phyloP scores from a whole-genome alignment of 129 eudicot species.

The Arctium minus region DNA sequence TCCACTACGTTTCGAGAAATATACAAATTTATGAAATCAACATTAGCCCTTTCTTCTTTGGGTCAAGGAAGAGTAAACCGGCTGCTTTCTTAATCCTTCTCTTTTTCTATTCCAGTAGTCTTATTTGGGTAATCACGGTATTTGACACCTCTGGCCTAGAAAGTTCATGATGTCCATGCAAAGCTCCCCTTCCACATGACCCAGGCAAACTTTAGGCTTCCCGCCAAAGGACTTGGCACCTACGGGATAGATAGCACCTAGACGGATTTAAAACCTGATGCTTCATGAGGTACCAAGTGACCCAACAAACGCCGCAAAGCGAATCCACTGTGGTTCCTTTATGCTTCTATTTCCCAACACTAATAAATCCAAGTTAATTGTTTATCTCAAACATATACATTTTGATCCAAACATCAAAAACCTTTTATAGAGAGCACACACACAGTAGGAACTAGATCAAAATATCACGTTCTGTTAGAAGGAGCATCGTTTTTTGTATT shows the following conservation, averaged over 20 bases:
- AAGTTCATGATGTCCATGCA: not conserved
- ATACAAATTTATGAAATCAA: too few relatives aligned
- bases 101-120: too few relatives aligned
- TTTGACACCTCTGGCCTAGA: not conserved
- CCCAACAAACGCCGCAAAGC: not conserved
- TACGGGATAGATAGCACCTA: not conserved
- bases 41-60: not conserved
- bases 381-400: not conserved
- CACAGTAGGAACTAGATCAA: not conserved
- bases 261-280: not conserved
- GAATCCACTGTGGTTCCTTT: not conserved
- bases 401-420: not conserved
- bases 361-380: not conserved
- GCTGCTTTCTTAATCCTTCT: not conserved
- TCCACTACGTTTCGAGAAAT: not conserved
- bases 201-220: not conserved
- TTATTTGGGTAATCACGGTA: too few relatives aligned
- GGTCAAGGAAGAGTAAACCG: not conserved
- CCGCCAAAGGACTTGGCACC: too few relatives aligned
- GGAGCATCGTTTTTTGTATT: not conserved
- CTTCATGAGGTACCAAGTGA: not conserved
- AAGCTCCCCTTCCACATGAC: not conserved
- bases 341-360: not conserved
- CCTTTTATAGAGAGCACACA: not conserved
- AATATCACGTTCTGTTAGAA: not conserved